phyloP scores from a whole-genome alignment of 345 rosid species.

The Pistacia vera region DNA sequence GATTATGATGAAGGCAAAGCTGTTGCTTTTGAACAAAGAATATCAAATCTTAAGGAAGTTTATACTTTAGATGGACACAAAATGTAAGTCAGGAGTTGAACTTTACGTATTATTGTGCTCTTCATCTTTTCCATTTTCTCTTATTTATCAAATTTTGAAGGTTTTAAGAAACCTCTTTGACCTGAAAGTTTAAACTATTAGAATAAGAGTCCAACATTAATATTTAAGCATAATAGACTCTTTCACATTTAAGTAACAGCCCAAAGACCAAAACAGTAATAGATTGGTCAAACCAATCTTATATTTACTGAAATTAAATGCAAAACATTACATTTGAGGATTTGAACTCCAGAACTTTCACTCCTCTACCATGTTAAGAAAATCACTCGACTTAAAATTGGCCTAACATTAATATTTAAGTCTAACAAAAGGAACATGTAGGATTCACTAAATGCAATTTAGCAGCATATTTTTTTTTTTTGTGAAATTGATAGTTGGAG shows the following conservation, averaged over 20 bases:
- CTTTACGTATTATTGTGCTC: slow-evolving; percentile 8
- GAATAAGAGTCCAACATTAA: neutral
- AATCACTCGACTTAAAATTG: too few species aligned
- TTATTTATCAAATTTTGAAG: neutral
- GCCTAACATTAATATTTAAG: too few species aligned
- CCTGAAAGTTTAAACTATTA: neutral
- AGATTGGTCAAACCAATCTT: too few species aligned
- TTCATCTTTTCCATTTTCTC: neutral
- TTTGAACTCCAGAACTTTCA: too few species aligned
- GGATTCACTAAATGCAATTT: neutral
- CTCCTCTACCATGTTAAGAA: too few species aligned
- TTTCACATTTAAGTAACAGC: too few species aligned
- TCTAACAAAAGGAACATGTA: neutral
- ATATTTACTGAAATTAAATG: too few species aligned
- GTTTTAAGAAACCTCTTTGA: neutral
- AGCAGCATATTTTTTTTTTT: neutral
- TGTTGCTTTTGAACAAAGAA: slow-evolving; percentile 84
- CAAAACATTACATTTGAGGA: too few species aligned
- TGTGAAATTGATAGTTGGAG: neutral
- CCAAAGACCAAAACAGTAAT: too few species aligned
- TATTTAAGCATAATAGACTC: too few species aligned
- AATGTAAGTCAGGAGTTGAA: slow-evolving; percentile 54
- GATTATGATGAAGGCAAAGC: slow-evolving; percentile 77
- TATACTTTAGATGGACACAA: slow-evolving; percentile 81
- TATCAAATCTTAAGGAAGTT: slow-evolving; percentile 79